phyloP scores from a whole-genome alignment of 2,329 filamentous ascomycete genomes.

The Dendryphion nanum region DNA sequence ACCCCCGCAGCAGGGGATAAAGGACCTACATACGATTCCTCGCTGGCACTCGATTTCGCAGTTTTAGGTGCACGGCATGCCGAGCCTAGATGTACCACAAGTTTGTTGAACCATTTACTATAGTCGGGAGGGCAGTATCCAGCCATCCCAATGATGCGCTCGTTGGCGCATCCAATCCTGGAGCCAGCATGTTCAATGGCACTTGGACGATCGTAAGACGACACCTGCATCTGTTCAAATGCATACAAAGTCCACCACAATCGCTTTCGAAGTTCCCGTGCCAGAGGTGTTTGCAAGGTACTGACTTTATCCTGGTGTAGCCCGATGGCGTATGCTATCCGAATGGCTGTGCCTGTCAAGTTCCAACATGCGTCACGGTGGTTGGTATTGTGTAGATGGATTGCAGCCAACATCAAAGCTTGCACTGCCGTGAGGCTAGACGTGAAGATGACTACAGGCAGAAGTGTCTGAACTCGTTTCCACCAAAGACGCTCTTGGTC shows the following conservation, averaged over 20 bases:
- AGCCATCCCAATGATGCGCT: constrained; percentile 35
- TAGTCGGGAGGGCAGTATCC: constrained; percentile 37
- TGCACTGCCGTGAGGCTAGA: constrained; percentile 44
- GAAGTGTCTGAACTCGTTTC: constrained; percentile 40
- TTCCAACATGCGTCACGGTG: constrained; percentile 47
- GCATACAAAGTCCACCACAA: constrained; percentile 55
- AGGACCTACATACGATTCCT: constrained; percentile 40
- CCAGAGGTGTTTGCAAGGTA: constrained; percentile 33
- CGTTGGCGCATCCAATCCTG: constrained; percentile 37
- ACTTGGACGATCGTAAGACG: constrained; percentile 45
- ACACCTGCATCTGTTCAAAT: constrained; percentile 48
- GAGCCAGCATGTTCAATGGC: constrained; percentile 40
- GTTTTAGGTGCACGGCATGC: constrained; percentile 40
- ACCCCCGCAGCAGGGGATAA: constrained; percentile 40
- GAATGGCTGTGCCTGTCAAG: constrained; percentile 43
- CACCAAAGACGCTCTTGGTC: constrained; percentile 44
- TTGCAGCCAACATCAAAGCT: constrained; percentile 42
- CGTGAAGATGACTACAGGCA: constrained; percentile 45
- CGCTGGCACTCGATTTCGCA: constrained; percentile 21
- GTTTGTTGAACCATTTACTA: constrained; percentile 37
- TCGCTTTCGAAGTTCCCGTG: constrained; percentile 47
- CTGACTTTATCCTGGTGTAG: constrained; percentile 44
- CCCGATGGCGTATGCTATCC: constrained; percentile 46
- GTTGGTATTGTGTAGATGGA: constrained; percentile 48
- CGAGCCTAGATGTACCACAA: constrained; percentile 38